Evolutionary conservation across 208 protist genomes (phyloP), one percentile per base, ranked within the genome.

Genomic region (Leishmania gerbilli): DNA sequence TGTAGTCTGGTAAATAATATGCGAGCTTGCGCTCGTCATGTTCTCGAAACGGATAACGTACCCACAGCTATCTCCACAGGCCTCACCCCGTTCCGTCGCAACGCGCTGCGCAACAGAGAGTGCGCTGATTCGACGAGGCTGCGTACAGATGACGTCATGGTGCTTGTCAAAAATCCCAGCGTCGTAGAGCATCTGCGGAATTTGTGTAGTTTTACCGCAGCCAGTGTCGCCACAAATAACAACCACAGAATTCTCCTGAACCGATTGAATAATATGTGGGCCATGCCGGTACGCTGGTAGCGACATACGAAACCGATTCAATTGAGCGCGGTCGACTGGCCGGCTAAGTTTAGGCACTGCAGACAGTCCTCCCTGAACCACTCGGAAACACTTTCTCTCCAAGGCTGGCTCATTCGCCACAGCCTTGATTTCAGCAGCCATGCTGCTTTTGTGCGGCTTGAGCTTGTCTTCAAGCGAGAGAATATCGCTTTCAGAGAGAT

Each of bases 1-100:
- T 75, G 99, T 99, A 27, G 99, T 99, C 89, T 99, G 96, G 84
- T 99, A 99, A 81, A 99, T 96, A 58, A 99, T 98, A n/a, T 88
- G 89, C 2, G 98, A 99, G 24, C 87, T 80, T 45, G 78, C 75
- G 58, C 88, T 93, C 55, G 90, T 94, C 64, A 90, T 86, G 68
- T 95, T 94, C 62, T 98, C 95, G 79, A 98, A 96, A 13, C 96
- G 90, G 71, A 98, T 95, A 68, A 94, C 85, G 87, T 98, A 98
- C 19, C 96, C 96, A 58, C 96, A 96, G 71, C 87, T 95, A 81
- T 95, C 82, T 34, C 97, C 97, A 64, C 95, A 94, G 11, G 80
- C 78, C 78, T 98, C 94, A 42, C 89, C 93, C 40, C 93, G 89
- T 80, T 98, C 95, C 21, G 88, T 87, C 19, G 97, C 93, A 51